Evolutionary conservation across 2,329 filamentous ascomycete species (phyloP), one percentile per base, ranked within the genome.

Genomic region (Dissoconium aciculare): DNA sequence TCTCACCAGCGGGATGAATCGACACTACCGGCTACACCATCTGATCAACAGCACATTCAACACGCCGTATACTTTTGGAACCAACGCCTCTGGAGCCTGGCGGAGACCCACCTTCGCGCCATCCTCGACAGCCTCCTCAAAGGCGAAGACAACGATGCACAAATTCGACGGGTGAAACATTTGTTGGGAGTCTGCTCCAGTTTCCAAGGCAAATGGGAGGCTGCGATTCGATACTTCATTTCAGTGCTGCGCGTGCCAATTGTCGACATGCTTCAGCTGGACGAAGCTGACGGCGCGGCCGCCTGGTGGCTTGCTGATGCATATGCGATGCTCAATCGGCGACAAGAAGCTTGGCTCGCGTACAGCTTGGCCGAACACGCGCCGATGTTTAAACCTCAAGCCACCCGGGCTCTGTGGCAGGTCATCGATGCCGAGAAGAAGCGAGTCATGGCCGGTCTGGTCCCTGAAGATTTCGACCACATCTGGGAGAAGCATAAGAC

Each of bases 281-380:
- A 49, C 26, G 35, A 29, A 11, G 46, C 41, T 10, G 46, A 46
- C 26, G 41, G 38, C 25, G 43, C 43, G 16, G 43, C 46, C 6
- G 40, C 45, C 5, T 46, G 44, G 27, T 47, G 43, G 41, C 33
- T 47, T 5, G 46, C 39, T 5, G 46, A 49, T 23, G 21, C 36
- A 8, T 49, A 43, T 17, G 27, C 39, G 10, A 23, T 44, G 27
- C 31, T 40, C 13, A 42, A 45, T 26, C 35, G 42, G 3, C 26
- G 33, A 14, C 31, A 38, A 3, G 46, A 49, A 15, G 45, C 45
- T 5, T 19, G 43, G 12, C 31, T 45, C 2, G 40, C 44, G 8
- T 49, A 49, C 27, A 36, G 30, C 4, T 32, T 47, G 13, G 45
- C 44, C 2, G 39, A 38, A n/a, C 30, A 32, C 3, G 29, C 36